Evolutionary conservation across 2,329 filamentous ascomycete genomes (phyloP).

Genomic region (Sclerotiophoma versabilis): DNA sequence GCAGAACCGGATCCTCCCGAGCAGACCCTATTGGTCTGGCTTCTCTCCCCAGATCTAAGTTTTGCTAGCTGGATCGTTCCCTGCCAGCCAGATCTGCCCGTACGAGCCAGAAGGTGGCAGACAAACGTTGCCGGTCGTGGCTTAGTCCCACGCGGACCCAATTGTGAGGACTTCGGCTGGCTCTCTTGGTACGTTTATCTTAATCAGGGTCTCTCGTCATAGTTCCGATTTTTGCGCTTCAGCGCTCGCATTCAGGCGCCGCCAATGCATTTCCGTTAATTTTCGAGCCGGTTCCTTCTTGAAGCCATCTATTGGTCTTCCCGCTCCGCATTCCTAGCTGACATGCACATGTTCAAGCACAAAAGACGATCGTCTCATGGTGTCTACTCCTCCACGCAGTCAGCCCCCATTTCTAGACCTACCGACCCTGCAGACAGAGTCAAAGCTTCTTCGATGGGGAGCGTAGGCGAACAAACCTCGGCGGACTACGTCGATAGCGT

Average conservation of each 20-base stretch:
- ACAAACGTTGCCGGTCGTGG: slow-evolving; percentile 10
- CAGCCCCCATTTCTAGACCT: slow-evolving; percentile 24
- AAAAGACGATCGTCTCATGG: slow-evolving; percentile 43
- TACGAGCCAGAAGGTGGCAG: slow-evolving; percentile 9
- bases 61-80: slow-evolving; percentile 14
- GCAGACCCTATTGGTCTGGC: slow-evolving; percentile 6
- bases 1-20: slow-evolving; percentile 9
- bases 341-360: slow-evolving; percentile 40
- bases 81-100: slow-evolving; percentile 9
- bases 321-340: not conserved
- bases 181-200: slow-evolving; percentile 30
- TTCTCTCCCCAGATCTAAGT: not conserved
- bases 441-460: slow-evolving; percentile 36
- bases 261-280: slow-evolving; percentile 12
- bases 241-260: not conserved
- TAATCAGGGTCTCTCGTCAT: slow-evolving; percentile 29
- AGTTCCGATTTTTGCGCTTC: slow-evolving; percentile 19
- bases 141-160: slow-evolving; percentile 11
- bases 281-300: not conserved
- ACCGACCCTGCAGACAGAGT: slow-evolving; percentile 28
- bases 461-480: slow-evolving; percentile 29
- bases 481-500: slow-evolving; percentile 38
- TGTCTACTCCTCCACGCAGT: slow-evolving; percentile 35
- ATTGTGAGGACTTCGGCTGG: slow-evolving; percentile 1
- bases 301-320: slow-evolving; percentile 8